These are phyloP conservation scores for Friedmanniomyces endolithicus DNA, from an alignment of 495 filamentous ascomycete species.

Conservation along the genomic window DNA sequence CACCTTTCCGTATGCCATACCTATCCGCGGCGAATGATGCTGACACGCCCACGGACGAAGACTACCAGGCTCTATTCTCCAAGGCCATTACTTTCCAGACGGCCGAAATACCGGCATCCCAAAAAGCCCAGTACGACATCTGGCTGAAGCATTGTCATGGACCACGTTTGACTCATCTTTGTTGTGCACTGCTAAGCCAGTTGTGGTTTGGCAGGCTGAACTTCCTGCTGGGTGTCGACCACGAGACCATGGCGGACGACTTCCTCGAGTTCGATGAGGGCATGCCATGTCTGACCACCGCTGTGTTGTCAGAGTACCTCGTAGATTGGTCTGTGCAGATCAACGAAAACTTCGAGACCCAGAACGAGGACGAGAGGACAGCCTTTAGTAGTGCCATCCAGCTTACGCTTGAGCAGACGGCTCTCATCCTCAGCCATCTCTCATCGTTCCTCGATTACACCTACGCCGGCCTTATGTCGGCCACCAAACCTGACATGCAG, in stretches of 20 bases:
- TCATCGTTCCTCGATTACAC: neutral
- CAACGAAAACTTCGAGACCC: neutral
- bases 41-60: neutral
- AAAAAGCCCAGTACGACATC: neutral
- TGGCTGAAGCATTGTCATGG: neutral
- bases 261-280: neutral
- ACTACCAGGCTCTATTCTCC: neutral
- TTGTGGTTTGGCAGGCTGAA: neutral
- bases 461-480: neutral
- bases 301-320: neutral
- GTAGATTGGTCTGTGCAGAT: neutral
- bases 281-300: neutral
- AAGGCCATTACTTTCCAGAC: neutral
- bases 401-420: neutral
- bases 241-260: neutral
- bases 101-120: neutral
- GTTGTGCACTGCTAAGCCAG: neutral
- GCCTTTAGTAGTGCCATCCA: neutral
- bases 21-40: neutral
- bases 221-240: neutral
- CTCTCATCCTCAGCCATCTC: neutral
- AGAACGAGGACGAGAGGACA: neutral
- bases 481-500: neutral
- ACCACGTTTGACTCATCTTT: neutral
- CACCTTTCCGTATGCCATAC: neutral